These are phyloP conservation scores for Pseudocercospora musae DNA, from an alignment of 2,329 filamentous ascomycete genomes.

Conservation along the genomic window DNA sequence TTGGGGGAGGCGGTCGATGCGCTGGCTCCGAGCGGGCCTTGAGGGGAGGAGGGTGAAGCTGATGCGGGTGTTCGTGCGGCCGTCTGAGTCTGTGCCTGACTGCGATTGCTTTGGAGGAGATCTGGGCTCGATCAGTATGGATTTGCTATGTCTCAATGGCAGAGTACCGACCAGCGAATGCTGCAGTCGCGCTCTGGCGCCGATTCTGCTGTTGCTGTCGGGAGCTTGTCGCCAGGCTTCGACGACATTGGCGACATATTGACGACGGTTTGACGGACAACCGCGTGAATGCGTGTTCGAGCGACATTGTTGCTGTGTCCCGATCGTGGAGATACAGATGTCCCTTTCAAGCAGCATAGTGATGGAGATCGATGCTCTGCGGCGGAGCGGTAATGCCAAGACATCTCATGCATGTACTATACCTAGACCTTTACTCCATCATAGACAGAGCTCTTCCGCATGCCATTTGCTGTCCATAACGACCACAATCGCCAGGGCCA, in stretches of 20 bases:
- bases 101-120: neutral
- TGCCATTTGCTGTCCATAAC: conserved; percentile 9
- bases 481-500: neutral
- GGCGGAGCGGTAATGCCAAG: neutral
- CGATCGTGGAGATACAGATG: neutral
- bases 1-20: neutral
- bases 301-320: conserved; percentile 26
- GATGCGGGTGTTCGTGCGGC: neutral
- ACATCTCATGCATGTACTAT: neutral
- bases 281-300: conserved; percentile 29
- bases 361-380: neutral
- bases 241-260: conserved; percentile 30
- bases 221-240: conserved; percentile 24
- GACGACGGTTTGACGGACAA: conserved; percentile 26
- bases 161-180: conserved; percentile 24
- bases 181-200: conserved; percentile 26
- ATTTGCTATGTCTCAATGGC: neutral
- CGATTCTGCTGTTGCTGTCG: conserved; percentile 24
- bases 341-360: neutral
- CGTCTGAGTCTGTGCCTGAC: neutral
- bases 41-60: neutral
- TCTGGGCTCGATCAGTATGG: neutral
- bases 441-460: neutral
- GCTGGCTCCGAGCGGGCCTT: neutral
- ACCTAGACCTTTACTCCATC: neutral